A percentile compares a stretch with the other conserved stretches of the same genome.
Conservation (phyloP, 257 asterid genomes). For the Eustoma russellianum region DNA sequence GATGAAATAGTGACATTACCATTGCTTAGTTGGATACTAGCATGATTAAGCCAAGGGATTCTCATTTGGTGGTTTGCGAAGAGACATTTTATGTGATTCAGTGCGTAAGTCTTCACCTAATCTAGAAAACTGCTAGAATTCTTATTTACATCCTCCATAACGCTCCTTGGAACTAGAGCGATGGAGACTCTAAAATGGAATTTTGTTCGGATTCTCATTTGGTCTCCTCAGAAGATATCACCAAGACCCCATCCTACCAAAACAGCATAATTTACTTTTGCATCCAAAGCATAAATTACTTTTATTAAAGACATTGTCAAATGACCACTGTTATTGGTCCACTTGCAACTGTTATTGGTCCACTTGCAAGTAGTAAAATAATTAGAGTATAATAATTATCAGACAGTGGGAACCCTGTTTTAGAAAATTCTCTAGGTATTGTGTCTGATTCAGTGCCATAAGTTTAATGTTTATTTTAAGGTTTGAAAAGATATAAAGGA, state of each 20-base stretch:
- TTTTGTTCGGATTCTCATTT: neutral
- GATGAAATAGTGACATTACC: no score
- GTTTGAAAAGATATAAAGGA: neutral
- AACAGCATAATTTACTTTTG: neutral
- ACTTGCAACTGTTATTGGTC: neutral
- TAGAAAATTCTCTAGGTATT: slow-evolving; percentile 4
- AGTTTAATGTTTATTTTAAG: slow-evolving; percentile 12
- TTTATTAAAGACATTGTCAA: neutral
- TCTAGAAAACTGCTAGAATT: no score
- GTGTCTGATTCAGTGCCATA: slow-evolving; percentile 17
- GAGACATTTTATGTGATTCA: no score
- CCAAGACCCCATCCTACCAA: neutral
- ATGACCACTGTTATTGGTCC: neutral
- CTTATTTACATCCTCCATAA: no score
- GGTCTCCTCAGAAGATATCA: slow-evolving; percentile 12
- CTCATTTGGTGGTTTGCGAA: no score
- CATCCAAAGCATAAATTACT: neutral
- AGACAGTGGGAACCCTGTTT: slow-evolving; percentile 6
- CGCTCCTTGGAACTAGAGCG: no score
- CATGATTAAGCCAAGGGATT: no score
- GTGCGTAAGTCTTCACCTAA: no score
- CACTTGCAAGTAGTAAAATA: neutral
- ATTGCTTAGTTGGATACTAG: no score
- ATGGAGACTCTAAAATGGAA: no score
- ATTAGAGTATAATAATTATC: neutral